Conservation (phyloP, 805 yeast species). For the Metschnikowia anglica region DNA sequence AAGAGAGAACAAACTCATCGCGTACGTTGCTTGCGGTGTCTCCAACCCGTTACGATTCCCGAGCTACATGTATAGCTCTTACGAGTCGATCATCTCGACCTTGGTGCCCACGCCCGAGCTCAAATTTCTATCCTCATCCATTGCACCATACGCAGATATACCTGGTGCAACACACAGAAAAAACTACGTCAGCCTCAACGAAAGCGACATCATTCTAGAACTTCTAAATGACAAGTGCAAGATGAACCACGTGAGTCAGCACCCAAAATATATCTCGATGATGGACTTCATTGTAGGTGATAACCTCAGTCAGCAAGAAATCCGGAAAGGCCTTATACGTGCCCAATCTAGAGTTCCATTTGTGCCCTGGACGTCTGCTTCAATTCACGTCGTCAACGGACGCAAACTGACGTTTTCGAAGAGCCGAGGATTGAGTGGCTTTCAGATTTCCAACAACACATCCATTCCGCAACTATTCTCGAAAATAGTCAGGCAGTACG, state of each 20-base stretch:
- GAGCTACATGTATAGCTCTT: conserved; percentile 82
- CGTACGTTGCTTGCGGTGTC: conserved; percentile 78
- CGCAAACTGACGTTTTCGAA: conserved; percentile 61
- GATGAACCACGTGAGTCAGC: conserved; percentile 53
- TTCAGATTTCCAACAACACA: conserved; percentile 82
- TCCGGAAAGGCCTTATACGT: conserved; percentile 62
- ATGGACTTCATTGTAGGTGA: conserved; percentile 66
- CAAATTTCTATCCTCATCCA: conserved; percentile 49
- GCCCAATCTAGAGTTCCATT: conserved; percentile 69
- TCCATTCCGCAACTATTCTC: conserved; percentile 66
- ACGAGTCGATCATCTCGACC: conserved; percentile 77
- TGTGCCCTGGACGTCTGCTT: conserved; percentile 83
- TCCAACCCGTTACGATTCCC: conserved; percentile 92
- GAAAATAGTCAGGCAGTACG: conserved; percentile 73
- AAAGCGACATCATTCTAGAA: conserved; percentile 82
- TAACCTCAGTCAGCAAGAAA: conserved; percentile 63
- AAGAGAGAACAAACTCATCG: conserved; percentile 81
- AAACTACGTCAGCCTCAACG: conserved; percentile 63
- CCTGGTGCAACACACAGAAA: conserved; percentile 32
- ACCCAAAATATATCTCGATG: conserved; percentile 59
- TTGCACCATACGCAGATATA: conserved; percentile 44
- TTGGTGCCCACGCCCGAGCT: conserved; percentile 82
- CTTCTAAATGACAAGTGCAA: conserved; percentile 74
- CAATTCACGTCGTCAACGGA: conserved; percentile 76
- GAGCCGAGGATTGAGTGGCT: conserved; percentile 54